A percentile compares a stretch with the other conserved stretches of the same genome.
Conservation (phyloP, 768 basidiomycete species). For the Leccinum variicolor region DNA sequence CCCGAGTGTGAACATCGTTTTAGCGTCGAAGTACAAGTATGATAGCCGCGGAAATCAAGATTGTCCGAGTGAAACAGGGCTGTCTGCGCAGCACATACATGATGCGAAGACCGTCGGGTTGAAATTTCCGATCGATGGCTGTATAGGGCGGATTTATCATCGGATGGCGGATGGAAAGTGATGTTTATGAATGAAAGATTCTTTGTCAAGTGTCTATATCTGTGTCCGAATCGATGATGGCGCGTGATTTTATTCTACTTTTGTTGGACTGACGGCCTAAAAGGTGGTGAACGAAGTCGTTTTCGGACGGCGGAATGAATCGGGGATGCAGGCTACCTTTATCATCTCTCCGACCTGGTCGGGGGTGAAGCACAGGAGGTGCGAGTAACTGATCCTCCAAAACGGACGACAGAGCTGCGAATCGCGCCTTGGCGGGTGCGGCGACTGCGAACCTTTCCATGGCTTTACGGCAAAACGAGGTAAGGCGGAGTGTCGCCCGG, state of each 20-base stretch:
- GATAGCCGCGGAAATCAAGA: not conserved
- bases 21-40: not conserved
- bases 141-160: not conserved
- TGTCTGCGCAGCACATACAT: not conserved
- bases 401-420: not conserved
- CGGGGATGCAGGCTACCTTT: constrained; percentile 3
- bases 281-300: not conserved
- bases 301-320: not conserved
- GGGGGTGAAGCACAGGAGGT: constrained; percentile 10
- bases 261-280: not conserved
- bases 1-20: not conserved
- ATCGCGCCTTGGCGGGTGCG: constrained; percentile 16
- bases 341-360: constrained; percentile 6
- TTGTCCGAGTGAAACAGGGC: not conserved
- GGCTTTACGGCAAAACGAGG: constrained; percentile 5
- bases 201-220: constrained; percentile 2
- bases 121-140: not conserved
- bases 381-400: constrained; percentile 19
- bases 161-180: not conserved
- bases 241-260: not conserved
- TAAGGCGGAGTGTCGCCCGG: not conserved
- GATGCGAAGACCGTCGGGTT: not conserved
- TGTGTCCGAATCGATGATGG: constrained; percentile 8
- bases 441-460: constrained; percentile 11
- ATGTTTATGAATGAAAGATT: constrained; percentile 8